Base-by-base conservation (phyloP, 2,329 filamentous ascomycete species). In the Myriosclerotinia scirpicola region DNA sequence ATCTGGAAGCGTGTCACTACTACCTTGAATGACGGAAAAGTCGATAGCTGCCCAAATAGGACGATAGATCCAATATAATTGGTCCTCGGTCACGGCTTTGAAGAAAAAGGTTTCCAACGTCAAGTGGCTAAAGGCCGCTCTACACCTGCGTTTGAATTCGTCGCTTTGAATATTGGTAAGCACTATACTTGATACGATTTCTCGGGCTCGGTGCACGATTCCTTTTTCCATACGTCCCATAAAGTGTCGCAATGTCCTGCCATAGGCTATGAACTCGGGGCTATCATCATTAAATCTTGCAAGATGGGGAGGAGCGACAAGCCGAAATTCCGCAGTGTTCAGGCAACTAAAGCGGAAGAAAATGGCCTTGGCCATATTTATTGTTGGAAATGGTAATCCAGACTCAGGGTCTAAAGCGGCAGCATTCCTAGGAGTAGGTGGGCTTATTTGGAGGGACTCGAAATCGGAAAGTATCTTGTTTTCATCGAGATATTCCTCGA, bases 201-300 rank as follows among this genome's bases (percentile, higher is more conserved):
- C 2, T 50, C n/a, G 30, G 2, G 20, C 20, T 26, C 58, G 44
- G 5, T 26, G 17, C 15, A 50, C 11, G 5, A 48, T 17, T 12
- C 6, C 2, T 1, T 2, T 0, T 40, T 1, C 44, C 11, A 61
- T 14, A 3, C 14, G 11, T 3, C 12, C 5, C 34, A 26, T 0
- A 26, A 4, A 50, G 14, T 2, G 8, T 6, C 7, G n/a, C 53
- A 54, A 7, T 0, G 15, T 14, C 1, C 12, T 3, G 2, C 14
- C 1, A 5, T 40, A 55, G 20, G 14, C 20, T 2, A 3, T 8
- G 5, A n/a, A 4, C 12, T 22, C 0, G 20, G 20, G 20, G 8
- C 12, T 6, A 38, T 14, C 53, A 1, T n/a, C 2, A 12, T 34
- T 22, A 8, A 34, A 58, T 22, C 11, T 9, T 20, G 8, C 7